Percentiles rank a stretch among this genome's conserved stretches.
Conservation (phyloP, 352 stramenopile genomes). For the Pythium aristosporum region DNA sequence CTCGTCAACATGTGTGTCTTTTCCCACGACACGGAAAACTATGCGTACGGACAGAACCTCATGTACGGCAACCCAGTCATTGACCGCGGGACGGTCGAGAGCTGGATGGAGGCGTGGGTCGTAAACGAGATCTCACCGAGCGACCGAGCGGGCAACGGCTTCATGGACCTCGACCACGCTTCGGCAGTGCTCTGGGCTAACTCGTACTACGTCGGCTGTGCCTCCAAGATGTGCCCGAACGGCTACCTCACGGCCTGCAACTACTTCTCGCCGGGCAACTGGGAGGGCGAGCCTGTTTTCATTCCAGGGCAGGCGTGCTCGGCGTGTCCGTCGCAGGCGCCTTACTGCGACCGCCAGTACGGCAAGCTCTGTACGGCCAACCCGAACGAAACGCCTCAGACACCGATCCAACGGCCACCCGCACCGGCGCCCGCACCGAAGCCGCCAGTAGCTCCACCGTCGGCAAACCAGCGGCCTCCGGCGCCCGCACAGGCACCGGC, state of each 20-base stretch:
- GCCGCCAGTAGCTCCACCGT: slow-evolving; percentile 5
- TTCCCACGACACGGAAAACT: slow-evolving; percentile 38
- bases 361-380: slow-evolving; percentile 35
- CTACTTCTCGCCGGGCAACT: slow-evolving; percentile 40
- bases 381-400: neutral
- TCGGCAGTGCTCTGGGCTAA: slow-evolving; percentile 44
- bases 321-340: slow-evolving; percentile 31
- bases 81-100: slow-evolving; percentile 27
- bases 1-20: slow-evolving; percentile 41
- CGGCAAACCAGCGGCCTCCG: slow-evolving; percentile 9
- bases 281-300: slow-evolving; percentile 33
- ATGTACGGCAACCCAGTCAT: slow-evolving; percentile 32
- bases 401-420: neutral
- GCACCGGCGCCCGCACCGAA: slow-evolving; percentile 19
- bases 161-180: slow-evolving; percentile 39
- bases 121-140: slow-evolving; percentile 31
- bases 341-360: slow-evolving; percentile 29
- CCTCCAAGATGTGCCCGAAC: slow-evolving; percentile 34
- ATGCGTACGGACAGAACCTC: slow-evolving; percentile 42
- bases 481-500: slow-evolving; percentile 5
- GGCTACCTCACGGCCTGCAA: slow-evolving; percentile 43
- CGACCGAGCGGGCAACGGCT: slow-evolving; percentile 31
- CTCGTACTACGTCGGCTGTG: slow-evolving; percentile 36
- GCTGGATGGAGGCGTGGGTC: slow-evolving; percentile 39
- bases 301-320: slow-evolving; percentile 35